Percentiles rank a stretch among this genome's conserved stretches.
These are phyloP conservation scores for Pythium monospermum DNA, from an alignment of 352 stramenopile genomes.

Conservation along the genomic window DNA sequence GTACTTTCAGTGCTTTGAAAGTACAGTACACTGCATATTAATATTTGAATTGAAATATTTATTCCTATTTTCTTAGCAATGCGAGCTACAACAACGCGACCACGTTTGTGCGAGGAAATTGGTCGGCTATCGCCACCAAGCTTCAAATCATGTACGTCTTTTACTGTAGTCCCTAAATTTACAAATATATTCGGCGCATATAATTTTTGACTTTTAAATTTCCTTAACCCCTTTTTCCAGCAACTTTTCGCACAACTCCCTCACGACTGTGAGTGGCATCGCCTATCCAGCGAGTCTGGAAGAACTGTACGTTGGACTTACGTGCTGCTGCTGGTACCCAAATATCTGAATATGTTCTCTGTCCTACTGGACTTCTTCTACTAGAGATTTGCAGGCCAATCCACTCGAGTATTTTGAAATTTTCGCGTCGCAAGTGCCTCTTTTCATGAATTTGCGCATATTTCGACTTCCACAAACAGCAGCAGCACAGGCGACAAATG, in stretches of 20 bases:
- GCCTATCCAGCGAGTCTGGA: neutral
- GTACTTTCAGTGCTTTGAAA: too few relatives aligned
- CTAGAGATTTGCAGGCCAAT: constrained; percentile 6
- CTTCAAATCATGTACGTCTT: neutral
- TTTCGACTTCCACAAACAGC: neutral
- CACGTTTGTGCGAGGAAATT: neutral
- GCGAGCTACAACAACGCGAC: neutral
- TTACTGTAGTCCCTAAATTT: too few relatives aligned
- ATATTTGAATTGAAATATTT: too few relatives aligned
- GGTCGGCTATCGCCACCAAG: neutral
- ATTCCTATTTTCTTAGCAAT: neutral
- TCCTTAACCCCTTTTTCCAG: too few relatives aligned
- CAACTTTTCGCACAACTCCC: too few relatives aligned
- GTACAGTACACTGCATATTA: too few relatives aligned
- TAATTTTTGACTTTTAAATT: too few relatives aligned
- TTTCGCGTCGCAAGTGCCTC: neutral
- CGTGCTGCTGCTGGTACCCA: neutral
- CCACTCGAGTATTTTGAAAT: constrained; percentile 5
- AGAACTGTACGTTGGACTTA: neutral
- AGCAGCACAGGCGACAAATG: neutral
- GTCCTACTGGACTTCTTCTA: too few relatives aligned
- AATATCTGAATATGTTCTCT: too few relatives aligned
- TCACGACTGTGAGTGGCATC: neutral
- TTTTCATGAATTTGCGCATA: neutral
- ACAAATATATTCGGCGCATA: too few relatives aligned